A percentile compares a stretch with the other conserved stretches of the same genome.
phyloP scores from a whole-genome alignment of 1,284 basidiomycete genomes.

The Sparassis latifolia region DNA sequence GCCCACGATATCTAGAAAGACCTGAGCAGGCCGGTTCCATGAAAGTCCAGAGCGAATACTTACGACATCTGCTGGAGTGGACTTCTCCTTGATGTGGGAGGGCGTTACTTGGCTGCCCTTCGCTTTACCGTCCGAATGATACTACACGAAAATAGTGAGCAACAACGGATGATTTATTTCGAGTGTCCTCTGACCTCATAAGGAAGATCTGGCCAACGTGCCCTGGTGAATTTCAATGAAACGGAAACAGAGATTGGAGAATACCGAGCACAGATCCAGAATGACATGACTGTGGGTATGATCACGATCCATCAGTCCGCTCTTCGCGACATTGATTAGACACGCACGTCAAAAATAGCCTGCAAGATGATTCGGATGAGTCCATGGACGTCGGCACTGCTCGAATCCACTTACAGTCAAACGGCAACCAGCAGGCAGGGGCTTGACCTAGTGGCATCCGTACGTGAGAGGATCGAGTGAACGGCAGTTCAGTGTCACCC shows the following conservation, averaged over 20 bases:
- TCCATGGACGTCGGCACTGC: no score
- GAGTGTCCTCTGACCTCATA: no score
- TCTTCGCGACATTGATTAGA: no score
- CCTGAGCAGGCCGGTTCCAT: background rate
- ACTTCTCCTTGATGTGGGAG: conserved; percentile 25
- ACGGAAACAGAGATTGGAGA: no score
- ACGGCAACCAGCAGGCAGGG: no score
- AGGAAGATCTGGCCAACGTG: no score
- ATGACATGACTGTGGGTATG: conserved; percentile 45
- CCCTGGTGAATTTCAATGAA: no score
- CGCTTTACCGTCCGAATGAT: conserved; percentile 51
- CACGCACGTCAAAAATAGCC: conserved; percentile 65
- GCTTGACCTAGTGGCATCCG: no score
- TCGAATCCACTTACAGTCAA: no score
- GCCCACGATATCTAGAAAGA: conserved; percentile 63
- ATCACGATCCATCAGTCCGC: no score
- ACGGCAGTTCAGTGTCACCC: conserved; percentile 3
- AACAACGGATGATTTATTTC: no score
- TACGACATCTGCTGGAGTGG: conserved; percentile 49
- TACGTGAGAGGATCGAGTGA: no score
- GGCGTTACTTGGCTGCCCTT: conserved; percentile 42
- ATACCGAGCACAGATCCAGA: conserved; percentile 56
- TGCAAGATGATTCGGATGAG: conserved; percentile 18
- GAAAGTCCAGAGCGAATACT: background rate
- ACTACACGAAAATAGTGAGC: conserved; percentile 30